phyloP scores from a whole-genome alignment of 2,329 filamentous ascomycete genomes.

The Colletotrichum echinochloae region DNA sequence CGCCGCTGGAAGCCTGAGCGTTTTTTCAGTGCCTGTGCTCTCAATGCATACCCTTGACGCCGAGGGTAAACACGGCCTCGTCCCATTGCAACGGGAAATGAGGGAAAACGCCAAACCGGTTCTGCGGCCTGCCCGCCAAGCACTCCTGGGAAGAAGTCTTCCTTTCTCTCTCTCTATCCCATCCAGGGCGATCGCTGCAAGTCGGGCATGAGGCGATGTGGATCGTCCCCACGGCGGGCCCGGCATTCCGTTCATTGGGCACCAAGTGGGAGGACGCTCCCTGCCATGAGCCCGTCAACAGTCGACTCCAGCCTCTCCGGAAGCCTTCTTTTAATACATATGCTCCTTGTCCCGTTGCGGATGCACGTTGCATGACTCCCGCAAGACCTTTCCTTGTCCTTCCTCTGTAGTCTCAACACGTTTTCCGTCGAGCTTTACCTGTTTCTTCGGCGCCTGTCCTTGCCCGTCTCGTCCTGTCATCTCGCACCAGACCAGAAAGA shows the following conservation, averaged over 20 bases:
- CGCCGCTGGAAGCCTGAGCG: not conserved
- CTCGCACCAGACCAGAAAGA: not conserved
- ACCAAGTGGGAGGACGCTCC: constrained; percentile 21
- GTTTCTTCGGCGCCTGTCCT: constrained; percentile 20
- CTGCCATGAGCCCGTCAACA: not conserved
- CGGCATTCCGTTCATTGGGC: constrained; percentile 39
- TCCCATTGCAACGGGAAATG: constrained; percentile 21
- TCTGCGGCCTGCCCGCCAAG: constrained; percentile 6
- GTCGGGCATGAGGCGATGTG: constrained; percentile 36
- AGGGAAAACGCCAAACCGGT: not conserved
- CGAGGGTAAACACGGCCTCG: constrained; percentile 5
- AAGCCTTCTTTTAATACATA: constrained; percentile 35
- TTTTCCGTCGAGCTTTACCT: not conserved
- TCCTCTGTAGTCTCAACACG: not conserved
- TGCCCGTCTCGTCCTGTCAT: constrained; percentile 20
- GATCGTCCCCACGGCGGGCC: constrained; percentile 30
- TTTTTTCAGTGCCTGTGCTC: not conserved
- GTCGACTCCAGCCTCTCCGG: constrained; percentile 4
- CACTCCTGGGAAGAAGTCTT: not conserved
- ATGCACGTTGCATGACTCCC: constrained; percentile 24
- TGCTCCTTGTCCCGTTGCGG: constrained; percentile 19
- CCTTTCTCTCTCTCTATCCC: not conserved
- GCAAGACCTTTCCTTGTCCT: constrained; percentile 37
- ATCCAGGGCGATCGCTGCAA: constrained; percentile 39
- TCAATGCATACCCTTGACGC: not conserved